Evolutionary conservation across 148 eudicot genomes (phyloP), one percentile per base, ranked within the genome.

Genomic region (Nyssa sinensis): DNA sequence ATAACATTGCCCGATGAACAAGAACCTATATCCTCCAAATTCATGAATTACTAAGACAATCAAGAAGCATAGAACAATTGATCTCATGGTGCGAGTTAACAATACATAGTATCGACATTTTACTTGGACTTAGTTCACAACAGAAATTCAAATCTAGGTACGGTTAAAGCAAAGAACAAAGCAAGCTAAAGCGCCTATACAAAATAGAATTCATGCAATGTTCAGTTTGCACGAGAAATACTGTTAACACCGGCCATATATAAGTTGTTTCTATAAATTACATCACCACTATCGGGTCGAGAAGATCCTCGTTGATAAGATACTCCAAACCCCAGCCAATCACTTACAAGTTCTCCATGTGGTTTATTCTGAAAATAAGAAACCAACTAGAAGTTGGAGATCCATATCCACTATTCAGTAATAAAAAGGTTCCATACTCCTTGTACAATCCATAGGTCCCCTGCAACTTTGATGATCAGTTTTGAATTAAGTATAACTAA

Each of bases 321-420:
- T 1, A 39, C 66, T 37, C 66, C 12, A 14, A 5, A 39, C 31
- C 31, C 39, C 24, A 32, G 37, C 35, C 66, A 32, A 3, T 63
- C 66, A 31, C 29, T 17, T 14, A 4, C 4, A 8, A 19, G 4
- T 71, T 24, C n/a, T n/a, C n/a, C n/a, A n/a, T 34, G 17, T 21
- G 5, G 19, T 61, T 9, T 10, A 23, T n/a, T n/a, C 57, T n/a
- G n/a, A 25, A 72, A 39, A 27, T 58, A 35, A 12, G 62, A 34
- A 71, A 59, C 64, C 33, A 17, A 2, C 31, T 55, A 55, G 44
- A 69, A 51, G 60, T 70, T 32, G 21, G 44, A 55, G 23, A 71
- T 71, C 21, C 24, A 35, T 8, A 25, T 7, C 1, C 23, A 37
- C 10, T n/a, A n/a, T n/a, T n/a, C n/a, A 53, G 1, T 5, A 30